Percentiles rank a stretch among this genome's conserved stretches.
Evolutionary conservation across 352 stramenopile genomes (phyloP).

Genomic region (Phytopythium ostracodes): DNA sequence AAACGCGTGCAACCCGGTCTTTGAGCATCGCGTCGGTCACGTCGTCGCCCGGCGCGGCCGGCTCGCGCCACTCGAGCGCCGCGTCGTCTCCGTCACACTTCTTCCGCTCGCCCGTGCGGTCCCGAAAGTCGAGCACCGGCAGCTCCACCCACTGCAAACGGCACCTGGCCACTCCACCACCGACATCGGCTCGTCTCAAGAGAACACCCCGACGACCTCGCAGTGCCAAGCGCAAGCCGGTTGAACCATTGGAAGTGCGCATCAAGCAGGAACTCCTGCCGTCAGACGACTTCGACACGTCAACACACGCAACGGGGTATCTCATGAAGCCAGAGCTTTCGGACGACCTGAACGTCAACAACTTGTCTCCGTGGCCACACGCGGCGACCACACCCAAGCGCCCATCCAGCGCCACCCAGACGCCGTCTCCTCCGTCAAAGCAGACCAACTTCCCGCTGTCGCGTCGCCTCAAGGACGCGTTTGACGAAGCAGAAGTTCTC

Average conservation of each 20-base stretch:
- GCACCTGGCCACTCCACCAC: slow-evolving; percentile 3
- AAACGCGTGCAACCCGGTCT: slow-evolving; percentile 10
- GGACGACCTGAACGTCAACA: slow-evolving; percentile 1
- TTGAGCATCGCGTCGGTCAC: slow-evolving; percentile 3
- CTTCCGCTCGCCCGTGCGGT: slow-evolving; percentile 60
- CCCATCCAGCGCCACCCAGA: slow-evolving; percentile 4
- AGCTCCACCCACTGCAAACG: neutral
- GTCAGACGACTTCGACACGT: neutral
- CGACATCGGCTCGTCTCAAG: neutral
- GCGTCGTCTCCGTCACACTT: slow-evolving; percentile 64
- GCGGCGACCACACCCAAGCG: slow-evolving; percentile 8
- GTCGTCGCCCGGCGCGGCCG: slow-evolving; percentile 15
- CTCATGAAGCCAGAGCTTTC: slow-evolving; percentile 7
- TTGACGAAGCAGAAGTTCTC: slow-evolving; percentile 19
- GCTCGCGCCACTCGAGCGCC: slow-evolving; percentile 19
- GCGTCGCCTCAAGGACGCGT: slow-evolving; percentile 28
- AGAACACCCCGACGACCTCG: slow-evolving; percentile 1
- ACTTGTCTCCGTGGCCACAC: slow-evolving; percentile 3
- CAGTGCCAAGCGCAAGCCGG: neutral
- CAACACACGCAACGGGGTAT: neutral
- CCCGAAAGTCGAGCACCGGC: slow-evolving; percentile 5
- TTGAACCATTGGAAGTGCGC: slow-evolving; percentile 2
- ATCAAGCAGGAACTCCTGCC: slow-evolving; percentile 1
- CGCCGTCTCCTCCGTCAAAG: slow-evolving; percentile 26
- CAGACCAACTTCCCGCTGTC: slow-evolving; percentile 21